Conservation (phyloP, 1,284 basidiomycete species). For the Pascua sp. region DNA sequence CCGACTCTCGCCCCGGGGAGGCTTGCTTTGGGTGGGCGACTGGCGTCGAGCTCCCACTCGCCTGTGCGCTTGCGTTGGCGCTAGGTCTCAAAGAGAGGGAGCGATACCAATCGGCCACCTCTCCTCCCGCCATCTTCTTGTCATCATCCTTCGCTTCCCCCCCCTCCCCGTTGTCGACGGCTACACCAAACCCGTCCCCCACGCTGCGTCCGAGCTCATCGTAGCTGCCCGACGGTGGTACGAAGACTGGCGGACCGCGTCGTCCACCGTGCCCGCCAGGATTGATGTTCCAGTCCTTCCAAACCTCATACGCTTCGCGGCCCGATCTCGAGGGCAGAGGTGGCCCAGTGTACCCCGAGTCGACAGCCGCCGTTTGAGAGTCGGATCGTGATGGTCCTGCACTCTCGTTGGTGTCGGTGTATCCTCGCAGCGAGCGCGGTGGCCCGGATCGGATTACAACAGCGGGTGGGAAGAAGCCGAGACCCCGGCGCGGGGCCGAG, state of each 20-base stretch:
- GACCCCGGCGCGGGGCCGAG: slow-evolving; percentile 7
- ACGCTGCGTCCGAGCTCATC: slow-evolving; percentile 36
- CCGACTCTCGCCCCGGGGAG: too few relatives aligned
- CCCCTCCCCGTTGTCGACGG: slow-evolving; percentile 7
- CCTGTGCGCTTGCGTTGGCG: background rate
- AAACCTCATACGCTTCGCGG: slow-evolving; percentile 13
- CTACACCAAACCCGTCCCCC: slow-evolving; percentile 29
- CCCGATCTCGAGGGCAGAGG: slow-evolving; percentile 1
- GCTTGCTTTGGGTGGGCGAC: background rate
- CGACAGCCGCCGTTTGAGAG: background rate
- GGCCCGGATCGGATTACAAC: slow-evolving; percentile 29
- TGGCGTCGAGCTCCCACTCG: background rate
- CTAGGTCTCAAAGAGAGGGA: slow-evolving; percentile 8
- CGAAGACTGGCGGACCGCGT: slow-evolving; percentile 33
- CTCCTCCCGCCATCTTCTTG: slow-evolving; percentile 19
- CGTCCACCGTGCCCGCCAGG: slow-evolving; percentile 31
- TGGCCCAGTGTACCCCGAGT: background rate
- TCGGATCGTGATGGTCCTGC: background rate
- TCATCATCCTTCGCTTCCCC: slow-evolving; percentile 1
- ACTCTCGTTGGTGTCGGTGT: slow-evolving; percentile 5
- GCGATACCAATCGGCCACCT: slow-evolving; percentile 38
- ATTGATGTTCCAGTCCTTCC: slow-evolving; percentile 44
- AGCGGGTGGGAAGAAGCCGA: slow-evolving; percentile 27
- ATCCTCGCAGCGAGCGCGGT: slow-evolving; percentile 4
- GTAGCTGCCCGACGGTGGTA: slow-evolving; percentile 24